Evolutionary conservation across 129 eudicot species (phyloP), one percentile per base, ranked within the genome.

Genomic region (Helianthus tuberosus): DNA sequence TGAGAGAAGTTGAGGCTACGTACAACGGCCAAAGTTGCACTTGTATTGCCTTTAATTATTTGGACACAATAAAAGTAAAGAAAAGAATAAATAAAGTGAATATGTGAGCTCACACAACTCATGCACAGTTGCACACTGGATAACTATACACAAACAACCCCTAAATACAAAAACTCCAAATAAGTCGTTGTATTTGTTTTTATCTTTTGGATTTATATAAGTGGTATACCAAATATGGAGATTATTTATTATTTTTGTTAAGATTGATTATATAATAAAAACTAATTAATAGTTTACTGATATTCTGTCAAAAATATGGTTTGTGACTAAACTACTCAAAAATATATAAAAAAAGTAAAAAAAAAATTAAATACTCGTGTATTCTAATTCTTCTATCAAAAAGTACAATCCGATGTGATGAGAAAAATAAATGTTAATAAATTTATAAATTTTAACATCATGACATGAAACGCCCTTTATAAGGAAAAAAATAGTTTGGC

Each of bases 11-110:
- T 35, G 69, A 49, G 68, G 69, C 63, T 58, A 68, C 14, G 25
- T 65, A 65, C 83, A 66, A 79, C 74, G 72, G 63, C 73, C 68
- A 79, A 79, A 79, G 75, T 68, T 77, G 83, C 83, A 72, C 83
- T 79, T 72, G 60, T 79, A 54, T 65, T 54, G 73, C 52, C 68
- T 72, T 79, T 72, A 70, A 79, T 72, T 27, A 72, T 79, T 15
- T 79, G 68, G 76, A 54, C 54, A 74, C 39, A 53, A 64, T 32
- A 77, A 79, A 71, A 72, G 68, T 65, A 46, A 64, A 55, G 25
- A 58, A 78, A 79, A 66, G 63, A 64, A 79, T 79, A 79, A 65
- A 79, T 65, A 72, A 78, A 79, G 83, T 65, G 69, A 49, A 69
- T 10, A 61, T 8, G 55, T 69, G 83, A 79, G 74, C 73, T 79